Evolutionary conservation across 176 grass and related monocot genomes (phyloP), one percentile per base, ranked within the genome.

Genomic region (Chrysopogon serrulatus): DNA sequence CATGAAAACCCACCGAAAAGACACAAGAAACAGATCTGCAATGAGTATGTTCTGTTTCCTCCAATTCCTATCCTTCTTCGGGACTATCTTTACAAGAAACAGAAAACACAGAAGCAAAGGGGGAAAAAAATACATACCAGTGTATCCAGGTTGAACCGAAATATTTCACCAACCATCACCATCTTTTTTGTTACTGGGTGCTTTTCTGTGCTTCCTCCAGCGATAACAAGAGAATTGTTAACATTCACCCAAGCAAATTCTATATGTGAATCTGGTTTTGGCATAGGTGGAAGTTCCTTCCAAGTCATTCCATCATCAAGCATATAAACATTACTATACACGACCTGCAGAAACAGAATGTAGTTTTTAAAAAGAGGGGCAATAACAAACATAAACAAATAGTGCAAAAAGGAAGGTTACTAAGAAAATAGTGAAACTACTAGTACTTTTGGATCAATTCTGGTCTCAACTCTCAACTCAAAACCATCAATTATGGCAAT

Each of bases 311-410:
- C 85, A 80, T 92, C 89, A 88, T 87, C 91, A 78, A 98, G 92
- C 96, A 98, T 98, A 77, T 95, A 98, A 27, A 98, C 96, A 80
- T 95, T 87, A n/a, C 83, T 86, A 89, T 93, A 98, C 34, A 98
- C 96, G 24, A 95, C 90, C 93, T 95, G 83, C 80, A 83, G 14
- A 87, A 60, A 78, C 59, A 82, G 24, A 77, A 81, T 18, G 62
- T 64, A 26, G 10, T 21, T 8, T 42, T 49, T 45, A 32, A 5
- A 87, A 78, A 59, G 5, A 28, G 37, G 4, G 72, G 21, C 28
- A 53, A 40, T 13, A 65, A 31, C 5, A 21, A 42, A 30, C 16
- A 30, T 28, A 23, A 75, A 34, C 5, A 75, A 27, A 84, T 5
- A 45, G 21, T 73, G 44, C 14, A 65, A 57, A 77, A 72, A 15